Evolutionary conservation across 2,329 filamentous ascomycete genomes (phyloP).

Genomic region (Domatiomyces catenatus): DNA sequence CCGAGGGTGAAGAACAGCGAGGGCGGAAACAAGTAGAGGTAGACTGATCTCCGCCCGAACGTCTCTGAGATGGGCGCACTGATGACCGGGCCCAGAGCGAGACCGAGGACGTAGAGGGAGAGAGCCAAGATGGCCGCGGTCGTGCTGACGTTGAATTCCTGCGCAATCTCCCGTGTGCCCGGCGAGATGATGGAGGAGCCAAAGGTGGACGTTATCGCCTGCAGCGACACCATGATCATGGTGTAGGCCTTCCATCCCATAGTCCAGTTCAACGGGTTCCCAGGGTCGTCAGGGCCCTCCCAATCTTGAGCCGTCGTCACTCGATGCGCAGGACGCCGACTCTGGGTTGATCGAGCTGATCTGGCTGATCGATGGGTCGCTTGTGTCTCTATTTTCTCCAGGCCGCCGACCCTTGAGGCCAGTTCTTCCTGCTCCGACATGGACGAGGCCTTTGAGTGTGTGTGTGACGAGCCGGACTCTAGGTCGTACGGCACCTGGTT

Average conservation of each 20-base stretch:
- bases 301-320: conserved; percentile 27
- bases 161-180: conserved; percentile 41
- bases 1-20: conserved; percentile 39
- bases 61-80: conserved; percentile 62
- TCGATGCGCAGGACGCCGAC: conserved; percentile 1
- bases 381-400: conserved; percentile 9
- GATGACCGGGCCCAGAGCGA: conserved; percentile 55
- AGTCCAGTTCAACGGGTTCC: conserved; percentile 48
- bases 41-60: conserved; percentile 53
- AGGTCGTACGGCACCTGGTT: background rate
- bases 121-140: conserved; percentile 40
- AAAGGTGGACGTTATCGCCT: conserved; percentile 17
- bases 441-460: conserved; percentile 5
- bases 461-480: conserved; percentile 4
- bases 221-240: conserved; percentile 10
- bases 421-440: conserved; percentile 2
- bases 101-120: conserved; percentile 55
- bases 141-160: conserved; percentile 19
- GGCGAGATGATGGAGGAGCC: conserved; percentile 23
- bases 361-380: conserved; percentile 2
- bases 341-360: background rate
- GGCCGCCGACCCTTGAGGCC: conserved; percentile 2
- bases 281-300: conserved; percentile 42
- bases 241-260: conserved; percentile 27
- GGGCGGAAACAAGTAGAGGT: conserved; percentile 49